Evolutionary conservation across 208 protist genomes (phyloP), one percentile per base, ranked within the genome.

Genomic region (Leishmania tarentolae): DNA sequence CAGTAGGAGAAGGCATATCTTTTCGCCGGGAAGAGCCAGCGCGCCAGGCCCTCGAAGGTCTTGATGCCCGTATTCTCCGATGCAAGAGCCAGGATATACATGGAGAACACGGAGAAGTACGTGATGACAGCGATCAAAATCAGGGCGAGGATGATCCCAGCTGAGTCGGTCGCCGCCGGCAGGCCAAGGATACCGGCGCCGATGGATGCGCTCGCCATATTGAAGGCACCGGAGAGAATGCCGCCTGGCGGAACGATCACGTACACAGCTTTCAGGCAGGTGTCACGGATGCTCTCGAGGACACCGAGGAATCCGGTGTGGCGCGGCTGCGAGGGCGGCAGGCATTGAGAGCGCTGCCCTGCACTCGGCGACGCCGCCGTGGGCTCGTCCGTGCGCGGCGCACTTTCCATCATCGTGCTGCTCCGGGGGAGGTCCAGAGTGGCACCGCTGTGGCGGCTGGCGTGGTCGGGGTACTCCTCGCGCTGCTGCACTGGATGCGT

Each of bases 41-140:
- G 46, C n/a, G 86, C 79, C 71, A 89, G 82, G 35, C 77, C 83
- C 69, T 92, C 91, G 78, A 90, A 94, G 44, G 61, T 88, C 40
- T 77, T 78, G 42, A 84, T 81, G 57, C 75, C 72, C 17, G 87
- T 94, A n/a, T 71, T 78, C 63, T 92, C 65, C 31, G 77, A 66
- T 8, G 79, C 81, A 21, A 83, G 71, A n/a, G 65, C 90, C 13
- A 94, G 56, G 66, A 93, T 71, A 70, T 85, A 80, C 76, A 92
- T 82, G 52, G 89, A 82, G 52, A 83, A 83, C 17, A 86, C 53
- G 9, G 82, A 83, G 42, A 94, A 82, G 63, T 83, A 83, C 28
- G 89, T 91, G 40, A 91, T 87, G 56, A 86, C 73, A 15, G 87
- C 50, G 42, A 86, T 53, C 63, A 83, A 86, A 37, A 92, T 73